phyloP scores from a whole-genome alignment of 2,329 filamentous ascomycete species.

The Septoria petroselini region DNA sequence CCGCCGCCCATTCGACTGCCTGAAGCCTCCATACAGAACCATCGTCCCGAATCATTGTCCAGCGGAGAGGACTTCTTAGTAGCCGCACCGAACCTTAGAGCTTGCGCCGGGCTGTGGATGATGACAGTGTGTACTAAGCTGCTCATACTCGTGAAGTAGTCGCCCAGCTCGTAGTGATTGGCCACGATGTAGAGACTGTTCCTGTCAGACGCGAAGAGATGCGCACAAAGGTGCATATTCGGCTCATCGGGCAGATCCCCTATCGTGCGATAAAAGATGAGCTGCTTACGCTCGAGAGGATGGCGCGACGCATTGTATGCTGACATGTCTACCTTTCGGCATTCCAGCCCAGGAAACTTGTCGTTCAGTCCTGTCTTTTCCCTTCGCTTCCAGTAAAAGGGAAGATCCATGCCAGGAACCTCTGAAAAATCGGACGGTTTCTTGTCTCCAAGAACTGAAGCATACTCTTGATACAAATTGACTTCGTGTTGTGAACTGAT shows the following conservation, averaged over 20 bases:
- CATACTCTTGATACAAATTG: conserved; percentile 40
- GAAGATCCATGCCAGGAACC: conserved; percentile 38
- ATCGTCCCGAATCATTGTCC: conserved; percentile 38
- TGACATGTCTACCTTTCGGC: conserved; percentile 54
- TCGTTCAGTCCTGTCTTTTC: conserved; percentile 41
- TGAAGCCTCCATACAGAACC: conserved; percentile 52
- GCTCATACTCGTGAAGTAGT: conserved; percentile 44
- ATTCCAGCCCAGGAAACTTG: conserved; percentile 46
- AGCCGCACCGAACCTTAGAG: conserved; percentile 39
- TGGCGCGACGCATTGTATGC: conserved; percentile 44
- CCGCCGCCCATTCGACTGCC: conserved; percentile 46
- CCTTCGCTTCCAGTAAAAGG: conserved; percentile 38
- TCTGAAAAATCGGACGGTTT: conserved; percentile 36
- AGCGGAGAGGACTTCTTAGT: conserved; percentile 20
- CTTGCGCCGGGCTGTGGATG: conserved; percentile 45
- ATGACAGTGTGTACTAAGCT: conserved; percentile 50
- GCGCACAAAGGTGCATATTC: conserved; percentile 57
- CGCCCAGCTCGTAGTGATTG: conserved; percentile 47
- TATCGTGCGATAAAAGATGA: conserved; percentile 48
- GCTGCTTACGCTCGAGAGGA: conserved; percentile 41
- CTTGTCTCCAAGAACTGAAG: conserved; percentile 37
- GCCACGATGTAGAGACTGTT: conserved; percentile 54
- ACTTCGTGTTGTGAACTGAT: conserved; percentile 39
- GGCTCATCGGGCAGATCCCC: conserved; percentile 41
- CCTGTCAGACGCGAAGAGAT: conserved; percentile 56